Evolutionary conservation across 2,329 filamentous ascomycete genomes (phyloP).

Genomic region (Capronia epimyces): DNA sequence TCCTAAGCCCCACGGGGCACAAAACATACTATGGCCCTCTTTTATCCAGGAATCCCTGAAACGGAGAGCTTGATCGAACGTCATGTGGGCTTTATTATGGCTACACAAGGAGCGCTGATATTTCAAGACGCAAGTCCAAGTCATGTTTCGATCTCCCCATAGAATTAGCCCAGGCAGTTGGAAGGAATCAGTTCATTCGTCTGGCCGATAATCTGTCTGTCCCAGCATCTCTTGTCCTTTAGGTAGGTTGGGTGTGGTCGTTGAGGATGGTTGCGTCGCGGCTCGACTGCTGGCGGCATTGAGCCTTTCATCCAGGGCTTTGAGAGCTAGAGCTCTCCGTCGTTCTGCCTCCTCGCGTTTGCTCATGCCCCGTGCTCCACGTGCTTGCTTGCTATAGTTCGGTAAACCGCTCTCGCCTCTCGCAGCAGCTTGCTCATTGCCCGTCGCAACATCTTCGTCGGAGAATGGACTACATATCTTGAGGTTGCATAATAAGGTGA

Average conservation of each 20-base stretch:
- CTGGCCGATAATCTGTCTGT: constrained; percentile 41
- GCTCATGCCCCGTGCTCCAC: constrained; percentile 47
- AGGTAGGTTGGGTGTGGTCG: constrained; percentile 31
- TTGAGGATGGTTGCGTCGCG: constrained; percentile 35
- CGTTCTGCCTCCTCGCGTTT: constrained; percentile 89
- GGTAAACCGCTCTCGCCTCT: constrained; percentile 58
- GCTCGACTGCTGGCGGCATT: constrained; percentile 67
- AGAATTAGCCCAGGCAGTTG: background rate
- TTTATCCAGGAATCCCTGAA: too few species aligned
- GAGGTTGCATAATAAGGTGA: constrained; percentile 66
- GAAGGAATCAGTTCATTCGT: constrained; percentile 29
- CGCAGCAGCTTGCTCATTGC: constrained; percentile 64
- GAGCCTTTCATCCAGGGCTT: constrained; percentile 84
- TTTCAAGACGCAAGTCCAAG: background rate
- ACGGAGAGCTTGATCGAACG: too few species aligned
- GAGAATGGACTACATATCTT: constrained; percentile 82
- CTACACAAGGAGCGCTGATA: background rate
- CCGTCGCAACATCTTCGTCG: constrained; percentile 68
- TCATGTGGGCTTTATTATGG: too few species aligned
- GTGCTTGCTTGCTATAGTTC: constrained; percentile 50
- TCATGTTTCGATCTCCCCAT: background rate
- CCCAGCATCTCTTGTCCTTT: constrained; percentile 31
- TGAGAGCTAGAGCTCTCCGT: constrained; percentile 78
- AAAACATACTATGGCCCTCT: too few species aligned
- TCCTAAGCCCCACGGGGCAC: too few species aligned